A percentile compares a stretch with the other conserved stretches of the same genome.
Conservation (phyloP, 139 green algal genomes). For the Choricystis sp. region DNA sequence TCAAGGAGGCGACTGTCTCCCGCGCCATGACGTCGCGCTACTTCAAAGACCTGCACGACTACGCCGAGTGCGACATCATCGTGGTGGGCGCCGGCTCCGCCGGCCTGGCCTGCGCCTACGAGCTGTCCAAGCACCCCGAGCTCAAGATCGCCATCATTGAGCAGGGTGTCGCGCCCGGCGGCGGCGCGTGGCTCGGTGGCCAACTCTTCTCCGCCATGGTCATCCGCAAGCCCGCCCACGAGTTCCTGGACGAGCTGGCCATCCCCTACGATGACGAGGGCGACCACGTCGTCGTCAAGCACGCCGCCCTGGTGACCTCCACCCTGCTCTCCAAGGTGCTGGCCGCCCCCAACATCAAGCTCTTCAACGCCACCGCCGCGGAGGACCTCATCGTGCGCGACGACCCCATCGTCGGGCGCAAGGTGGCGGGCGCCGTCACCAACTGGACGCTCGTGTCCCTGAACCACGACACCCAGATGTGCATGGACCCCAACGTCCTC, state of each 20-base stretch:
- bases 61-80: constrained; percentile 45
- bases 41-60: constrained; percentile 78
- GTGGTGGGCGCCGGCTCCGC: constrained; percentile 47
- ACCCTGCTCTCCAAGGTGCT: constrained; percentile 89
- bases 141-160: constrained; percentile 88
- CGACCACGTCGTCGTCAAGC: constrained; percentile 86
- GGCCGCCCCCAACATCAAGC: constrained; percentile 80
- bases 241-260: constrained; percentile 69
- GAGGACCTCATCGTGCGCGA: constrained; percentile 53
- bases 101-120: constrained; percentile 82
- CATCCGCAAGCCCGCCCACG: constrained; percentile 84
- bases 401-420: constrained; percentile 16
- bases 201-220: constrained; percentile 91
- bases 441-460: constrained; percentile 97
- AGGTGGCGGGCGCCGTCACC: constrained; percentile 81
- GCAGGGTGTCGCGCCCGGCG: constrained; percentile 40
- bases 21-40: constrained; percentile 84
- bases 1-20: constrained; percentile 47
- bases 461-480: constrained; percentile 89
- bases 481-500: constrained; percentile 92
- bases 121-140: constrained; percentile 85
- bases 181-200: constrained; percentile 88
- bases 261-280: constrained; percentile 80
- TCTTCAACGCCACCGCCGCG: constrained; percentile 87
- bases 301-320: constrained; percentile 87